phyloP scores from a whole-genome alignment of 1,139 yeast species.

The Arxiozyma slooffiae region DNA sequence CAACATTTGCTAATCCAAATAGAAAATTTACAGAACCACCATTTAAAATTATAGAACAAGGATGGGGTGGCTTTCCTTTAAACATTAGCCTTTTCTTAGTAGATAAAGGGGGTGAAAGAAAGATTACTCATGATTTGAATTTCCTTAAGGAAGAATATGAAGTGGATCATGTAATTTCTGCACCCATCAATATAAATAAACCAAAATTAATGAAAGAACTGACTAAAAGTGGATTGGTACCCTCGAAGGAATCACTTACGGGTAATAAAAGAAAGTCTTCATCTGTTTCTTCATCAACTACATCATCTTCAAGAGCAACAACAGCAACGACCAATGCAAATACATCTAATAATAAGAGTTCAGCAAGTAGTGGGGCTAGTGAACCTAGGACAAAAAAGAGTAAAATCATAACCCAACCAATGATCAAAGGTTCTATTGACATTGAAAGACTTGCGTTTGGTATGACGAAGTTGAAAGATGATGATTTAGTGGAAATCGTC shows the following conservation, averaged over 20 bases:
- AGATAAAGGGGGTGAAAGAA: constrained; percentile 83
- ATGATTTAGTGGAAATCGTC: constrained; percentile 86
- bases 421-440: constrained; percentile 66
- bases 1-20: constrained; percentile 91
- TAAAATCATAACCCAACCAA: constrained; percentile 34
- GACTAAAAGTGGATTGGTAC: constrained; percentile 70
- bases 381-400: constrained; percentile 55
- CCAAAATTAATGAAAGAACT: constrained; percentile 65
- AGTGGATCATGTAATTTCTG: constrained; percentile 63
- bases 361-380: constrained; percentile 8
- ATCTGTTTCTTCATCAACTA: background rate
- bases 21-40: constrained; percentile 77
- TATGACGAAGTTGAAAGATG: constrained; percentile 79
- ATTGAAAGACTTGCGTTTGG: constrained; percentile 87
- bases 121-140: constrained; percentile 79
- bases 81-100: constrained; percentile 67
- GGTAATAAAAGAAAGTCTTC: constrained; percentile 31
- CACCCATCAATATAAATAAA: constrained; percentile 55
- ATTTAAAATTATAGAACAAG: constrained; percentile 84
- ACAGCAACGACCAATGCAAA: constrained; percentile 9
- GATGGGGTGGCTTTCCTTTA: constrained; percentile 97
- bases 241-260: constrained; percentile 18
- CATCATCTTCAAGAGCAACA: background rate
- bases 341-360: background rate
- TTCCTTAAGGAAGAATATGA: constrained; percentile 68